phyloP scores from a whole-genome alignment of 495 filamentous ascomycete species.

The Podospora appendiculata region DNA sequence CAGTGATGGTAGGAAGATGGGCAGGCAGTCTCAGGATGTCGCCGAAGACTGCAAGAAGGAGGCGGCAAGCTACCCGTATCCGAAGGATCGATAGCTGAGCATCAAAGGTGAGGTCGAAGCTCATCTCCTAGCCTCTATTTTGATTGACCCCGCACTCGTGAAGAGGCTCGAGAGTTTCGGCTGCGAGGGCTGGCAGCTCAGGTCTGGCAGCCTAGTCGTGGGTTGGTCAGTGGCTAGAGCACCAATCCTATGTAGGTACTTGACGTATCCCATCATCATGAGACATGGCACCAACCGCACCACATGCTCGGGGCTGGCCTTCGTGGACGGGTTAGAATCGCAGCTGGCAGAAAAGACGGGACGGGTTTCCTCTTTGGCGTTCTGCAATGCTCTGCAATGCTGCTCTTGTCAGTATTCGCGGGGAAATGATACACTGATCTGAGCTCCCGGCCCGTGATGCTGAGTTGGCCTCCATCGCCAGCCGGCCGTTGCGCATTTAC shows the following conservation, averaged over 20 bases:
- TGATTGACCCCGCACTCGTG: constrained; percentile 15
- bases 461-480: background rate
- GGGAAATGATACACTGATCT: background rate
- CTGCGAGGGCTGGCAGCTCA: background rate
- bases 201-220: background rate
- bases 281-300: background rate
- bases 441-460: background rate
- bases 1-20: too few species aligned
- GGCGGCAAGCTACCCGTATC: too few species aligned
- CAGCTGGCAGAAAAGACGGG: background rate
- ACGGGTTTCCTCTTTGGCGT: background rate
- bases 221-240: too few species aligned
- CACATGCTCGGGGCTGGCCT: background rate
- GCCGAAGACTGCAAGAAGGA: too few species aligned
- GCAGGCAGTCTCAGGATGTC: too few species aligned
- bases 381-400: background rate
- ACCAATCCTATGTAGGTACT: too few species aligned
- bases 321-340: background rate
- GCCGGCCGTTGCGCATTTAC: background rate
- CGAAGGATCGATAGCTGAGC: too few species aligned
- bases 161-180: constrained; percentile 19
- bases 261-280: too few species aligned
- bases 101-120: too few species aligned
- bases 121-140: too few species aligned
- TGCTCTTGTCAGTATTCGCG: background rate